Base-by-base conservation (phyloP, 2,329 filamentous ascomycete species). In the Alternaria gansuensis region DNA sequence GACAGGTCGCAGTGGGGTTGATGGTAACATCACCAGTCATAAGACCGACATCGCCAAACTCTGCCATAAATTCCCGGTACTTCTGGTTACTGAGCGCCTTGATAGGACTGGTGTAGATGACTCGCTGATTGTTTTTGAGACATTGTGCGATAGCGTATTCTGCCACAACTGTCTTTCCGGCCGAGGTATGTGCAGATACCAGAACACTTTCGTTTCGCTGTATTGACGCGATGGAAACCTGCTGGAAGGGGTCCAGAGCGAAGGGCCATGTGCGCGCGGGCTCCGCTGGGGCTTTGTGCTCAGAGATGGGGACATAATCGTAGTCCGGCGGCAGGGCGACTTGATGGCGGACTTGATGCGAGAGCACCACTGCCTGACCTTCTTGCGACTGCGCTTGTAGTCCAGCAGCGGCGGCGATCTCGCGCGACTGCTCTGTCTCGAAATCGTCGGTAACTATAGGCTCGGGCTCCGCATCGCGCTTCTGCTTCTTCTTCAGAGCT, bases 11-110 rank as follows among this genome's bases (percentile, higher is more conserved):
- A 3, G 95, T 98, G 4, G 96, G 96, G 77, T 99, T 99, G 79
- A 99, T 99, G 24, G 95, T 99, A 64, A 98, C 94, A 85, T 99
- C 95, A 73, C 95, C 95, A 5, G 95, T 99, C 94, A 99, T 98
- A 62, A 99, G 84, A 58, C 95, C 95, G 51, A 97, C 94, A 75
- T 99, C 95, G 59, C 93, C 94, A 80, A 99, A 99, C 59, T 97
- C 92, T 40, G 91, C 92, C 68, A 91, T 89, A 78, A 99, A 99
- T 75, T 99, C 95, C 82, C 95, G 86, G 78, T 96, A 99, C 77
- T 99, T 99, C 75, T 99, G 95, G 80, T 99, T 99, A 79, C 93
- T 98, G 70, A 99, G 83, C 10, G 95, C 95, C 81, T 99, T 99
- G 84, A 99, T 99, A 1, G 95, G 95, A 84, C 93, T 97, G 8